phyloP scores from a whole-genome alignment of 2,329 filamentous ascomycete species.

The Diaporthe sp. region DNA sequence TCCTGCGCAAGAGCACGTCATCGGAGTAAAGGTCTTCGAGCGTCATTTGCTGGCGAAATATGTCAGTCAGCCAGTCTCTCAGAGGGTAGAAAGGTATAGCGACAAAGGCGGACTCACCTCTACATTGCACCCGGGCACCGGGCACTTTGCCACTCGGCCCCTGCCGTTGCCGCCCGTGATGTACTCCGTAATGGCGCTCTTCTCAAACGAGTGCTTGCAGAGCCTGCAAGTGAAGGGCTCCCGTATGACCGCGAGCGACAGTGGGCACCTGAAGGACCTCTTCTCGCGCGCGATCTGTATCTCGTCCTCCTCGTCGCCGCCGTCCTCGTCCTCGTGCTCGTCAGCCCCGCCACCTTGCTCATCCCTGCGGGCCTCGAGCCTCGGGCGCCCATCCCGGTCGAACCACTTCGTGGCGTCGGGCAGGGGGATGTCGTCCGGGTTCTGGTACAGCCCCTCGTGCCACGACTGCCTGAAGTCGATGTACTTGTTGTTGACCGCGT shows the following conservation, averaged over 20 bases:
- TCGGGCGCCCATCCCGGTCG: conserved; percentile 54
- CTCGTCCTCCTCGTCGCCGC: conserved; percentile 75
- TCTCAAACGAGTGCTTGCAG: conserved; percentile 81
- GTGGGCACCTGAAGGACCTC: conserved; percentile 75
- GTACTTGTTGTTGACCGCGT: conserved; percentile 68
- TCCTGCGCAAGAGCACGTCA: conserved; percentile 64
- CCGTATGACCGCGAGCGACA: conserved; percentile 72
- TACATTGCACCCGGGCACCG: conserved; percentile 70
- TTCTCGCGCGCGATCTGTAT: conserved; percentile 73
- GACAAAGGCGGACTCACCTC: conserved; percentile 53
- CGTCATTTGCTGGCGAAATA: conserved; percentile 46
- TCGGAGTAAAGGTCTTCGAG: conserved; percentile 67
- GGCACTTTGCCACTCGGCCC: conserved; percentile 62
- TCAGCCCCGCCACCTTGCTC: conserved; percentile 36
- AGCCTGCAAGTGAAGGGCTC: conserved; percentile 74
- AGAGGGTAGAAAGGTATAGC: neutral
- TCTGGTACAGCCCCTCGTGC: conserved; percentile 63
- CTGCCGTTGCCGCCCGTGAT: conserved; percentile 46
- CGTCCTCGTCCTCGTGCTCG: conserved; percentile 47
- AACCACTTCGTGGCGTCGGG: conserved; percentile 68
- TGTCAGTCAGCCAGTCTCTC: conserved; percentile 4
- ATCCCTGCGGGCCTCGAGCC: conserved; percentile 25
- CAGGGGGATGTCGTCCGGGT: conserved; percentile 58
- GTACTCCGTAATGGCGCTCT: conserved; percentile 67
- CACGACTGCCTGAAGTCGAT: conserved; percentile 67